Conservation (phyloP, 345 rosid genomes). For the Laguncularia racemosa region DNA sequence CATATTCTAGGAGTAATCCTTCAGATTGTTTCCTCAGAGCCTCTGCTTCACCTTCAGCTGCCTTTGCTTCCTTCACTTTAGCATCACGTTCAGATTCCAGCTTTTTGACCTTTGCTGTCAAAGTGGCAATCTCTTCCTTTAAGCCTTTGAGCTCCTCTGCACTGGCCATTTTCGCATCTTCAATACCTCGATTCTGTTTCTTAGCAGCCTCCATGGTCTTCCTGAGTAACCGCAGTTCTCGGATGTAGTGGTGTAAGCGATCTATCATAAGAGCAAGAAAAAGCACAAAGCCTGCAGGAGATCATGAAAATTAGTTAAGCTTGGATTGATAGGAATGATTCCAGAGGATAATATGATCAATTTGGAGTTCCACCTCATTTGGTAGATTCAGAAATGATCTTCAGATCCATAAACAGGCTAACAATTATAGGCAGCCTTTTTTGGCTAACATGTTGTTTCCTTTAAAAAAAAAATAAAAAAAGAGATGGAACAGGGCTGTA, state of each 20-base stretch:
- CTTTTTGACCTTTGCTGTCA: constrained; percentile 39
- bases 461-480: too few relatives aligned
- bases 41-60: constrained; percentile 50
- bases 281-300: constrained; percentile 58
- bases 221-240: constrained; percentile 66
- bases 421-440: too few relatives aligned
- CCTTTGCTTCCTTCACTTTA: constrained; percentile 45
- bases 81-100: constrained; percentile 43
- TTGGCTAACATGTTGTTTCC: too few relatives aligned
- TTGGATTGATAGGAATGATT: too few relatives aligned
- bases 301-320: neutral
- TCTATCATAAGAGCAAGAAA: constrained; percentile 82
- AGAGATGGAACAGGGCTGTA: too few relatives aligned
- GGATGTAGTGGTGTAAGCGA: constrained; percentile 76
- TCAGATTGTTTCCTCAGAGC: constrained; percentile 68
- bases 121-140: constrained; percentile 33
- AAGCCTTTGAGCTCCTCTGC: constrained; percentile 38
- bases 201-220: constrained; percentile 72
- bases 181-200: constrained; percentile 56
- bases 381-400: too few relatives aligned
- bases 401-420: too few relatives aligned
- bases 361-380: too few relatives aligned
- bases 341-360: too few relatives aligned
- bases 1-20: constrained; percentile 62
- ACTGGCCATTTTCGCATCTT: constrained; percentile 42